A percentile compares a stretch with the other conserved stretches of the same genome.
Evolutionary conservation across 192 early-diverging fungal genomes (phyloP).

Genomic region (Coemansia sp.): DNA sequence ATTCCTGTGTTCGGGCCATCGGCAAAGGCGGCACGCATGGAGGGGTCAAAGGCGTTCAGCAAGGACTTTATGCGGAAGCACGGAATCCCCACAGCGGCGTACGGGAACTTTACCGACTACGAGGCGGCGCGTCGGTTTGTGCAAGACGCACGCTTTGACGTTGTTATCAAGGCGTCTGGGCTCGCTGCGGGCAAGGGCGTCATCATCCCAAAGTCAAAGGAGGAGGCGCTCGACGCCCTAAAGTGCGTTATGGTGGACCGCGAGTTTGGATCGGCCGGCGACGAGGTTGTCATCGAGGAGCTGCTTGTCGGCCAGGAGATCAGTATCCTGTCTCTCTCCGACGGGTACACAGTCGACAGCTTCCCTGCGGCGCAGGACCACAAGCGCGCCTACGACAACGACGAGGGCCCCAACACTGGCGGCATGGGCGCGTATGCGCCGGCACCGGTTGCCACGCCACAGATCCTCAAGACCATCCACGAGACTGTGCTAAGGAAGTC

Average conservation of each 20-base stretch:
- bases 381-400: slow-evolving; percentile 94
- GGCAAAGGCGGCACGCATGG: slow-evolving; percentile 81
- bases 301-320: slow-evolving; percentile 91
- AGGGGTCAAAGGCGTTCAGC: slow-evolving; percentile 98
- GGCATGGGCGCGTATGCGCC: slow-evolving; percentile 99
- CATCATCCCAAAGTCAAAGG: slow-evolving; percentile 78
- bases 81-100: slow-evolving; percentile 92
- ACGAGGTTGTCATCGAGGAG: slow-evolving; percentile 96
- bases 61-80: slow-evolving; percentile 99
- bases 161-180: slow-evolving; percentile 96
- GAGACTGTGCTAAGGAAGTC: slow-evolving; percentile 84
- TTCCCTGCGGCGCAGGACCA: slow-evolving; percentile 98
- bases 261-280: slow-evolving; percentile 87
- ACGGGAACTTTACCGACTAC: slow-evolving; percentile 82
- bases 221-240: slow-evolving; percentile 84
- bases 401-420: slow-evolving; percentile 94
- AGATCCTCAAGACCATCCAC: slow-evolving; percentile 70
- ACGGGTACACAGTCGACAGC: slow-evolving; percentile 89
- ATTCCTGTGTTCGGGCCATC: slow-evolving; percentile 89
- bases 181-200: slow-evolving; percentile 99
- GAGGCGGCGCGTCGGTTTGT: slow-evolving; percentile 70
- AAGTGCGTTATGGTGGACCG: slow-evolving; percentile 86
- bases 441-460: slow-evolving; percentile 84
- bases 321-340: slow-evolving; percentile 86
- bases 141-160: slow-evolving; percentile 57